Evolutionary conservation across 2,329 filamentous ascomycete species (phyloP).

Genomic region (Penicillium sp.): DNA sequence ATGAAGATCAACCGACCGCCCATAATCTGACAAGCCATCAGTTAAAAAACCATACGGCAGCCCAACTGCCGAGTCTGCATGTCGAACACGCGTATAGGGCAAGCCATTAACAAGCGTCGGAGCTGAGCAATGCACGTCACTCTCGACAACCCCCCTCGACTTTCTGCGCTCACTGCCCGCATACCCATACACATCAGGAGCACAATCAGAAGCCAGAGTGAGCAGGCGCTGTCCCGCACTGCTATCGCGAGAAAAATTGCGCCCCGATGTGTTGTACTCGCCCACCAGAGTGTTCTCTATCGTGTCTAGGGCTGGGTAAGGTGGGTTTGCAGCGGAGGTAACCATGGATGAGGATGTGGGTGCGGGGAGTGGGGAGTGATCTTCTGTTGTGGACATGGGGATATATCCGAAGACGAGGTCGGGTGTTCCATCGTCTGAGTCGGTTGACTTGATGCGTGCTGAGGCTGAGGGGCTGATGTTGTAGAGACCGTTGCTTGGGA

Average conservation of each 20-base stretch:
- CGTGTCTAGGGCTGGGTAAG: slow-evolving; percentile 20
- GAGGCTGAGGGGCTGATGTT: slow-evolving; percentile 12
- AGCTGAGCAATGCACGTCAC: slow-evolving; percentile 27
- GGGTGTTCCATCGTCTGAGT: slow-evolving; percentile 20
- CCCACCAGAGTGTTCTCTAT: slow-evolving; percentile 18
- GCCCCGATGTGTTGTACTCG: slow-evolving; percentile 18
- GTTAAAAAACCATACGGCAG: slow-evolving; percentile 22
- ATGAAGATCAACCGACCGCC: slow-evolving; percentile 20
- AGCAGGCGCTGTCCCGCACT: slow-evolving; percentile 18
- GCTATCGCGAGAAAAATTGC: slow-evolving; percentile 23
- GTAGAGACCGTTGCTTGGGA: slow-evolving; percentile 23
- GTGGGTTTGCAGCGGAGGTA: background rate
- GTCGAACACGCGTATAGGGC: slow-evolving; percentile 39
- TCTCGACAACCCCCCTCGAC: slow-evolving; percentile 10
- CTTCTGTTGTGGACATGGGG: slow-evolving; percentile 24
- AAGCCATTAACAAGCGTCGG: slow-evolving; percentile 42
- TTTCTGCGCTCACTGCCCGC: slow-evolving; percentile 32
- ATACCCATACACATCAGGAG: slow-evolving; percentile 43
- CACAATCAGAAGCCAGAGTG: slow-evolving; percentile 33
- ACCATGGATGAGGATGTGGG: slow-evolving; percentile 7
- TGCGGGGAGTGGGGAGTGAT: slow-evolving; percentile 6
- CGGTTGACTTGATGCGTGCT: slow-evolving; percentile 18
- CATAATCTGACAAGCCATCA: slow-evolving; percentile 25
- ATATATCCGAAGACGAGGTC: slow-evolving; percentile 35
- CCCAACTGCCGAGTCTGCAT: slow-evolving; percentile 12